Conservation (phyloP, 805 yeast genomes). For the Lachancea cidri region DNA sequence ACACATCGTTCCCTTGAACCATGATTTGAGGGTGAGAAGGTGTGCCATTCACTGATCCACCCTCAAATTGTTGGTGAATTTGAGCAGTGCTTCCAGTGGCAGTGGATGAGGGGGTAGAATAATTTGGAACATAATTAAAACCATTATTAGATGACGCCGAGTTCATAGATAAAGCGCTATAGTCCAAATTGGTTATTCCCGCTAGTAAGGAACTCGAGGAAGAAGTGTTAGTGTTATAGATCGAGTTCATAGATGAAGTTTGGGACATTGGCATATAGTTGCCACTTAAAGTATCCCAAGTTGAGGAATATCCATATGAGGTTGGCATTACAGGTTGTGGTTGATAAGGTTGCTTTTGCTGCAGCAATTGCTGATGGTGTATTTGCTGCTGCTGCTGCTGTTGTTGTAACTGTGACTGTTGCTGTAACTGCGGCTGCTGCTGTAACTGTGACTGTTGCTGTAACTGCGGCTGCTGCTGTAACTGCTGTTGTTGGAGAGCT, state of each 20-base stretch:
- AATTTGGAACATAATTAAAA: conserved; percentile 5
- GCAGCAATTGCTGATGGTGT: conserved; percentile 9
- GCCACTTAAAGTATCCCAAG: conserved; percentile 11
- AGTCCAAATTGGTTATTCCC: conserved; percentile 6
- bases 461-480: conserved; percentile 14
- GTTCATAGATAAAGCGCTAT: background rate
- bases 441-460: conserved; percentile 13
- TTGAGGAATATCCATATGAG: conserved; percentile 10
- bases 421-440: conserved; percentile 9
- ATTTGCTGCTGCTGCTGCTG: conserved; percentile 11
- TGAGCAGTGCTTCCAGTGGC: conserved; percentile 1
- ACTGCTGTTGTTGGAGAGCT: conserved; percentile 29
- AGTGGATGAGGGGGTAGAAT: conserved; percentile 1
- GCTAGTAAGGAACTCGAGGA: conserved; percentile 6
- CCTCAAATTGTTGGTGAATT: background rate
- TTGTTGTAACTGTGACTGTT: conserved; percentile 10
- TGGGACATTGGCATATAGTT: conserved; percentile 8
- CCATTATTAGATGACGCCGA: background rate
- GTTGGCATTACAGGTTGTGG: conserved; percentile 17
- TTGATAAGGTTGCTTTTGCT: conserved; percentile 12
- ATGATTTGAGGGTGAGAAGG: conserved; percentile 10
- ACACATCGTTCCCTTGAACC: conserved; percentile 9
- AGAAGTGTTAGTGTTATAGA: background rate
- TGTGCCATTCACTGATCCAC: background rate
- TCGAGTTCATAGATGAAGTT: conserved; percentile 1